A percentile compares a stretch with the other conserved stretches of the same genome.
These are phyloP conservation scores for Podospora anserina DNA, from an alignment of 495 filamentous ascomycete species.

Conservation along the genomic window DNA sequence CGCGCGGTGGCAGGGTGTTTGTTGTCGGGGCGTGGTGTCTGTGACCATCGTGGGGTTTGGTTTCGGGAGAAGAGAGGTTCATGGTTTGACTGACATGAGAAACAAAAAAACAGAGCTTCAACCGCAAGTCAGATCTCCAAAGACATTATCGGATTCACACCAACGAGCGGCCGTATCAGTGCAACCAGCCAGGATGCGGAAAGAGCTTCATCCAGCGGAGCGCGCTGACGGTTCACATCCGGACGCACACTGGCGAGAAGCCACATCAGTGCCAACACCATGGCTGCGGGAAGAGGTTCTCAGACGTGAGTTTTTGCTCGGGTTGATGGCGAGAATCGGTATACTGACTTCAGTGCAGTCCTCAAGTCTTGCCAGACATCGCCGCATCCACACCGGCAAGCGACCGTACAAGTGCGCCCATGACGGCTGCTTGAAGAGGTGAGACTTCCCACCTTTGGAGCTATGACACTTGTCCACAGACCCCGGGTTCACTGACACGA, in stretches of 20 bases:
- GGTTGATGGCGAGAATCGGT: background rate
- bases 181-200: conserved; percentile 64
- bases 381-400: conserved; percentile 81
- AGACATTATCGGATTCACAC: conserved; percentile 88
- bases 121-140: conserved; percentile 87
- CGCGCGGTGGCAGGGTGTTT: background rate
- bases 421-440: conserved; percentile 79
- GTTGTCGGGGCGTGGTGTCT: background rate
- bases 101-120: conserved; percentile 64
- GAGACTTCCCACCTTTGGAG: conserved; percentile 25
- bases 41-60: background rate
- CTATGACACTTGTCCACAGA: conserved; percentile 17
- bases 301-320: conserved; percentile 60
- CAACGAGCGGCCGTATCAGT: conserved; percentile 80
- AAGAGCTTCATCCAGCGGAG: conserved; percentile 91
- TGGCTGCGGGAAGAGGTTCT: conserved; percentile 82
- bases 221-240: conserved; percentile 79
- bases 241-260: conserved; percentile 88
- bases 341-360: conserved; percentile 59
- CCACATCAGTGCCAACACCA: conserved; percentile 77
- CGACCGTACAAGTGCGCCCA: conserved; percentile 80
- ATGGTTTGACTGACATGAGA: background rate
- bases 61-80: background rate
- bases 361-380: conserved; percentile 81
- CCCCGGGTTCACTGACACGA: conserved; percentile 22